phyloP scores from a whole-genome alignment of 108 stramenopile species.

The Skeletonema potamos region DNA sequence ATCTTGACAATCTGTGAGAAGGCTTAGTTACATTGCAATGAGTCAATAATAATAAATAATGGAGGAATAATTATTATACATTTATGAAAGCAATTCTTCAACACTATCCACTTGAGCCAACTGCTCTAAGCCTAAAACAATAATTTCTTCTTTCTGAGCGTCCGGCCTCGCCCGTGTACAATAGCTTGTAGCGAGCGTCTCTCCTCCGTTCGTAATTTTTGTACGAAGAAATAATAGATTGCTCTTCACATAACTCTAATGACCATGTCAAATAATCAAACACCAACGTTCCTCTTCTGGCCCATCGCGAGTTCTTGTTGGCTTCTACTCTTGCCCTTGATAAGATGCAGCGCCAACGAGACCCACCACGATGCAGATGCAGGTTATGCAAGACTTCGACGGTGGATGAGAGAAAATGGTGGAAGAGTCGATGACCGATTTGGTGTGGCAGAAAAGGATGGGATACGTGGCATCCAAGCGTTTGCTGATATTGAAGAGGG shows the following conservation, averaged over 20 bases:
- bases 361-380: background rate
- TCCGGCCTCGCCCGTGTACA: no score
- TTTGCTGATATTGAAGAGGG: constrained; percentile 6
- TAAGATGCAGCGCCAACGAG: background rate
- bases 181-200: no score
- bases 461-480: constrained; percentile 10
- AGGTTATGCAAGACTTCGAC: constrained; percentile 2
- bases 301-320: background rate
- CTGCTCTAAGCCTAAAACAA: no score
- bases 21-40: background rate
- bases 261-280: background rate
- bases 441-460: background rate
- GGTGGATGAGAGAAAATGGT: constrained; percentile 9
- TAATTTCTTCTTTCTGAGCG: no score
- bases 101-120: no score
- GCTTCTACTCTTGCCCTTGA: background rate
- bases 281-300: background rate
- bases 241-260: no score
- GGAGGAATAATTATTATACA: background rate
- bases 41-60: background rate
- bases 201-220: no score
- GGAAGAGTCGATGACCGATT: constrained; percentile 1
- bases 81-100: background rate
- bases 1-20: constrained; percentile 36
- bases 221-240: no score